A percentile compares a stretch with the other conserved stretches of the same genome.
Conservation (phyloP, 768 basidiomycete genomes). For the Trichaptum fuscoviolaceum region DNA sequence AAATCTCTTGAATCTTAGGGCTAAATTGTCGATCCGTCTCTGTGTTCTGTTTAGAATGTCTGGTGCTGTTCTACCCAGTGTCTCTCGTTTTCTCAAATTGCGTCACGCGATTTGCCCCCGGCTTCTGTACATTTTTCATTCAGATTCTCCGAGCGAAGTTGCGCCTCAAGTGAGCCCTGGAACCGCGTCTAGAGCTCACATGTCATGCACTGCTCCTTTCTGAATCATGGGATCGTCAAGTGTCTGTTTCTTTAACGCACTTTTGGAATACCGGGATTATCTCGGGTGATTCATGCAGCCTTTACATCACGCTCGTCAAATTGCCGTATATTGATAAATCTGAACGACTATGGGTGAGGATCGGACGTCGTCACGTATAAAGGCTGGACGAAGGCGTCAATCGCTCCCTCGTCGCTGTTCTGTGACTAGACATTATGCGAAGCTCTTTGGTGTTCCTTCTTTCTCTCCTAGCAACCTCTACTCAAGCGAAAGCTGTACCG, state of each 20-base stretch:
- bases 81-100: background rate
- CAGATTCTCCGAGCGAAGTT: background rate
- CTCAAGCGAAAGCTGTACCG: background rate
- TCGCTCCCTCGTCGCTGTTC: background rate
- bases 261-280: background rate
- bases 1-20: no score
- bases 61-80: no score
- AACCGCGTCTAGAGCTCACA: background rate
- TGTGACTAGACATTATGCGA: background rate
- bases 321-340: background rate
- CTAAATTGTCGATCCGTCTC: no score
- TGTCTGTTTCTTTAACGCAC: no score
- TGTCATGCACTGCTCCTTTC: background rate
- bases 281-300: background rate
- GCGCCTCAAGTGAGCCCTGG: background rate
- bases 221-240: background rate
- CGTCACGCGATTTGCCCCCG: background rate
- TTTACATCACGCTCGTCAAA: background rate
- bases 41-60: no score
- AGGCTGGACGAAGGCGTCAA: background rate
- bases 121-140: background rate
- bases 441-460: background rate
- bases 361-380: background rate
- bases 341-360: background rate
- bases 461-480: background rate